phyloP scores from a whole-genome alignment of 2,329 filamentous ascomycete genomes.

The Colletotrichum tabaci region DNA sequence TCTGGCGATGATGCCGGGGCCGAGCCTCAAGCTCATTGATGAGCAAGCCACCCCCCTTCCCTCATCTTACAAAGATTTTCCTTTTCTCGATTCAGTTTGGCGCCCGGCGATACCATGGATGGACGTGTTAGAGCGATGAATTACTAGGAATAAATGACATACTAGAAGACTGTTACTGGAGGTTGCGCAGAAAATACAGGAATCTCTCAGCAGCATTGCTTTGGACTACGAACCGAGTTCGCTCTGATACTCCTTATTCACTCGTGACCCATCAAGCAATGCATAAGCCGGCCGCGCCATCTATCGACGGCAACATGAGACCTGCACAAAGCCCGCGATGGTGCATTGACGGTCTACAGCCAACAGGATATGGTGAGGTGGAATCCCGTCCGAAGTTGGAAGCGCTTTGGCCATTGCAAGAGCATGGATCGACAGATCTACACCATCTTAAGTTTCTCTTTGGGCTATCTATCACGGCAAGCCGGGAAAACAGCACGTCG shows the following conservation, averaged over 20 bases:
- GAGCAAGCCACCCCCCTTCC: neutral
- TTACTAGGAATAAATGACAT: neutral
- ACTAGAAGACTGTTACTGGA: neutral
- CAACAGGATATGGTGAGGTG: neutral
- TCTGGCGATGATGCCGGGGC: slow-evolving; percentile 8
- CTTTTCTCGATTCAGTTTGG: neutral
- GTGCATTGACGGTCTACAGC: neutral
- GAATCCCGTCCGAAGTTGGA: neutral
- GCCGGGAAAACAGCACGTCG: neutral
- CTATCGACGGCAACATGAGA: neutral
- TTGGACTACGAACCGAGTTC: too few relatives aligned
- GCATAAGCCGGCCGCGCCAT: neutral
- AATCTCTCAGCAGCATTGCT: too few relatives aligned
- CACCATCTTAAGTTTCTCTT: neutral
- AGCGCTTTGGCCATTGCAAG: slow-evolving; percentile 6
- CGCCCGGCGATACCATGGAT: neutral
- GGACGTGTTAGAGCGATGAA: neutral
- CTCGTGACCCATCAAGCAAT: neutral
- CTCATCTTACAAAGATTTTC: neutral
- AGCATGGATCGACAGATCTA: neutral
- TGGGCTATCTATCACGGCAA: neutral
- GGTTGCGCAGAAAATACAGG: neutral
- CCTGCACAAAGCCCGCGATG: neutral
- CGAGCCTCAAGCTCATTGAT: neutral
- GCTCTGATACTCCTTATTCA: too few relatives aligned